These are phyloP conservation scores for Pezicula neosporulosa DNA, from an alignment of 2,329 filamentous ascomycete species.

Conservation along the genomic window DNA sequence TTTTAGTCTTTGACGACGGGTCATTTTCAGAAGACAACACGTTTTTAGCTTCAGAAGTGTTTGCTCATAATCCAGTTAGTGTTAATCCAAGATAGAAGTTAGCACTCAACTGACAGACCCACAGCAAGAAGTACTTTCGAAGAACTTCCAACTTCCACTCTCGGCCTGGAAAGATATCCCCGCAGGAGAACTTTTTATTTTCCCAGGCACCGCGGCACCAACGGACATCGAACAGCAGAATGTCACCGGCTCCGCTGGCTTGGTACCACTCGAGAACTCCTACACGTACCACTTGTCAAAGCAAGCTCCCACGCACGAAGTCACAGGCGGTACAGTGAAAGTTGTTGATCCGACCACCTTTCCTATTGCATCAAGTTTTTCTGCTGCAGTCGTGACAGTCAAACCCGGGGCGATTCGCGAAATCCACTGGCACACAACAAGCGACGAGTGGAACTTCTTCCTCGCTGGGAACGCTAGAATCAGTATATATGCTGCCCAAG, in stretches of 20 bases:
- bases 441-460: constrained; percentile 81
- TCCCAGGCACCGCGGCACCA: constrained; percentile 47
- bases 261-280: constrained; percentile 32
- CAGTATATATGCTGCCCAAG: constrained; percentile 69
- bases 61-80: constrained; percentile 16
- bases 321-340: constrained; percentile 66
- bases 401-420: constrained; percentile 43
- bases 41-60: constrained; percentile 68
- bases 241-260: constrained; percentile 40
- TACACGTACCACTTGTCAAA: constrained; percentile 50
- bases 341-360: constrained; percentile 77
- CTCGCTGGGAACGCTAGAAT: constrained; percentile 68
- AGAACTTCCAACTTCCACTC: constrained; percentile 47
- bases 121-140: constrained; percentile 46
- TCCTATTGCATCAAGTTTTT: constrained; percentile 67
- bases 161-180: constrained; percentile 45
- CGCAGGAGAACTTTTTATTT: constrained; percentile 46
- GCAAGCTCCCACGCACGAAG: constrained; percentile 47
- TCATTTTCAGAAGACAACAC: constrained; percentile 63
- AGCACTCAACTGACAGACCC: not conserved
- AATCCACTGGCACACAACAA: constrained; percentile 80
- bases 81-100: constrained; percentile 8
- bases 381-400: constrained; percentile 69
- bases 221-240: constrained; percentile 43
- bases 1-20: constrained; percentile 60